A percentile compares a stretch with the other conserved stretches of the same genome.
Evolutionary conservation across 106 monocot species (phyloP).

Genomic region (Apostasia ramifera): DNA sequence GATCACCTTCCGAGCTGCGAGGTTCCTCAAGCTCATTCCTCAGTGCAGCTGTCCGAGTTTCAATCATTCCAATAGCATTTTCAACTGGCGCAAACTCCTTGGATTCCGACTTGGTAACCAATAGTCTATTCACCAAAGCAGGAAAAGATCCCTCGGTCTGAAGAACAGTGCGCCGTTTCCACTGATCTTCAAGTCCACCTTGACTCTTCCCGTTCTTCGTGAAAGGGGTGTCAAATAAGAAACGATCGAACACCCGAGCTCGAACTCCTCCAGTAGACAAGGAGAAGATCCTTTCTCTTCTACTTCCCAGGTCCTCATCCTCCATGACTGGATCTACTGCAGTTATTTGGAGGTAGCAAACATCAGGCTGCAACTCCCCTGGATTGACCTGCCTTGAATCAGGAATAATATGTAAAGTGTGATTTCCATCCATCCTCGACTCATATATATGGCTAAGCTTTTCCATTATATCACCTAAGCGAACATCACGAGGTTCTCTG

Average conservation of each 20-base stretch:
- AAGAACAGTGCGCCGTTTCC: slow-evolving; percentile 92
- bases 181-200: slow-evolving; percentile 96
- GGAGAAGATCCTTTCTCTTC: slow-evolving; percentile 87
- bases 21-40: slow-evolving; percentile 98
- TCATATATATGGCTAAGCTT: slow-evolving; percentile 92
- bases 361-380: slow-evolving; percentile 86
- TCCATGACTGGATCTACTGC: slow-evolving; percentile 99
- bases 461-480: slow-evolving; percentile 98
- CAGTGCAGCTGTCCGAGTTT: slow-evolving; percentile 91
- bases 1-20: slow-evolving; percentile 92
- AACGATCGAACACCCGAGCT: slow-evolving; percentile 87
- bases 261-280: slow-evolving; percentile 67
- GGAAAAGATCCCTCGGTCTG: slow-evolving; percentile 96
- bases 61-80: slow-evolving; percentile 99
- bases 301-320: slow-evolving; percentile 88
- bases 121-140: slow-evolving; percentile 83
- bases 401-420: slow-evolving; percentile 90
- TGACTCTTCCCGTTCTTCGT: slow-evolving; percentile 98
- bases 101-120: slow-evolving; percentile 82
- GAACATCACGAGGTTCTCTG: slow-evolving; percentile 86
- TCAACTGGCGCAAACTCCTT: slow-evolving; percentile 97
- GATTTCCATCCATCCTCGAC: slow-evolving; percentile 69
- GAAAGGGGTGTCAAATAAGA: slow-evolving; percentile 96
- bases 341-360: slow-evolving; percentile 96
- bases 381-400: slow-evolving; percentile 98